Evolutionary conservation across 495 filamentous ascomycete species (phyloP), one percentile per base, ranked within the genome.

Genomic region (Penicillium cosmopolitanum): DNA sequence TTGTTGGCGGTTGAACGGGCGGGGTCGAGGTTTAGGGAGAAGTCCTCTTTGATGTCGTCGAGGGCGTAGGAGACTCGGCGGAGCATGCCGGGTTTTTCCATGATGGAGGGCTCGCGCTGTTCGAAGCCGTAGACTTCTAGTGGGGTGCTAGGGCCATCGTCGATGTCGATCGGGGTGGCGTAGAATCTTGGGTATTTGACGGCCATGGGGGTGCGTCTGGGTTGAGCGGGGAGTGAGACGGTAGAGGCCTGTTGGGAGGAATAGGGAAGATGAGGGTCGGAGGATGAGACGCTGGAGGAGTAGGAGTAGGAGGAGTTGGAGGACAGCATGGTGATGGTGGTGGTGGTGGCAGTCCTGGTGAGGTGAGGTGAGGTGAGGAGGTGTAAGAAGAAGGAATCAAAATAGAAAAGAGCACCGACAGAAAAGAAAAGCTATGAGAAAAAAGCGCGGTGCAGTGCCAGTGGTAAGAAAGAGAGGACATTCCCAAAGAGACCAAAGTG

Each of bases 11-110:
- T 67, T 44, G 55, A 52, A 23, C 62, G 64, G 21, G 46, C 46
- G 9, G 68, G 47, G 52, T 76, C 67, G 4, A 73, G 48, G 38
- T 75, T 62, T 19, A 71, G 60, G 4, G 70, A 61, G 25, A 74
- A 66, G 50, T 79, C 74, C 56, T 78, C 76, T 19, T 72, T 73
- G 66, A 77, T 77, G 50, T 77, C 73, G 58, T 68, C 76, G 28
- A 78, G 70, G 42, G 70, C 74, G 57, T 76, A 69, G 18, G 76
- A 78, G 57, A 78, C 66, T 21, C 76, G 73, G 56, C 60, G 67
- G 50, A 77, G 51, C n/a, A 74, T 67, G 23, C 69, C 71, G 48
- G 73, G 63, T 50, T 62, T 66, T 50, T 74, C 63, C 48, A 58
- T 56, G 60, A 77, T 69, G 12, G 77, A 77, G 23, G 73, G 70